Evolutionary conservation across 129 eudicot species (phyloP).

Genomic region (Ambrosia artemisiifolia): DNA sequence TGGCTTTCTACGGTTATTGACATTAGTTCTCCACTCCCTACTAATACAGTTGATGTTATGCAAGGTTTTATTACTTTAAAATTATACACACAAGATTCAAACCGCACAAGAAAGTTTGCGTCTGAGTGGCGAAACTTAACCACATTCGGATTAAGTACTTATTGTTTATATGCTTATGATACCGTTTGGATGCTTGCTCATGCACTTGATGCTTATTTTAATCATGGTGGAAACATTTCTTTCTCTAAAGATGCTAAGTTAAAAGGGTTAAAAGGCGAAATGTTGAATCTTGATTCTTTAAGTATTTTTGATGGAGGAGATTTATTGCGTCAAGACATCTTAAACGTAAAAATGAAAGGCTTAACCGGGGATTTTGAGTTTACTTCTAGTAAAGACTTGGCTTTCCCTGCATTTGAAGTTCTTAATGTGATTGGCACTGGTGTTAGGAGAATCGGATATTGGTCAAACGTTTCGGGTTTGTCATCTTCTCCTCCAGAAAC

Average conservation of each 20-base stretch:
- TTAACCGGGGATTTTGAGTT: slow-evolving; percentile 58
- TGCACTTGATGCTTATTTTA: slow-evolving; percentile 56
- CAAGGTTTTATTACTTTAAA: slow-evolving; percentile 62
- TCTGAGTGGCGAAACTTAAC: slow-evolving; percentile 59
- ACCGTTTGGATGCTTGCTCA: slow-evolving; percentile 72
- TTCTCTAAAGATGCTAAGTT: slow-evolving; percentile 48
- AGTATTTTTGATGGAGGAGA: slow-evolving; percentile 62
- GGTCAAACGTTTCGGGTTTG: slow-evolving; percentile 75
- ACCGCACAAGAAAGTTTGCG: slow-evolving; percentile 40
- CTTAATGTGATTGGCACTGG: slow-evolving; percentile 79
- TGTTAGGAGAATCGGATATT: slow-evolving; percentile 58
- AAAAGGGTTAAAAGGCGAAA: slow-evolving; percentile 21
- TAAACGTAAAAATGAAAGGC: slow-evolving; percentile 55
- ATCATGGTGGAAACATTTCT: slow-evolving; percentile 56
- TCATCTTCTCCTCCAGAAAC: slow-evolving; percentile 56
- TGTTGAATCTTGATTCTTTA: slow-evolving; percentile 44
- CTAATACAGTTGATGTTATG: slow-evolving; percentile 21
- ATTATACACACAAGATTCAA: slow-evolving; percentile 49
- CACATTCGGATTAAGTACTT: slow-evolving; percentile 44
- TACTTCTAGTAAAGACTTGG: slow-evolving; percentile 39
- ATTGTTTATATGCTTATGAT: slow-evolving; percentile 64
- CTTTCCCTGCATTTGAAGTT: slow-evolving; percentile 66
- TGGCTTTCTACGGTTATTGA: slow-evolving; percentile 71
- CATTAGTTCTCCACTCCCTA: slow-evolving; percentile 35
- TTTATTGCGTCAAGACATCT: slow-evolving; percentile 41